phyloP scores from a whole-genome alignment of 306 rosid species.

The Carpinus viminea region DNA sequence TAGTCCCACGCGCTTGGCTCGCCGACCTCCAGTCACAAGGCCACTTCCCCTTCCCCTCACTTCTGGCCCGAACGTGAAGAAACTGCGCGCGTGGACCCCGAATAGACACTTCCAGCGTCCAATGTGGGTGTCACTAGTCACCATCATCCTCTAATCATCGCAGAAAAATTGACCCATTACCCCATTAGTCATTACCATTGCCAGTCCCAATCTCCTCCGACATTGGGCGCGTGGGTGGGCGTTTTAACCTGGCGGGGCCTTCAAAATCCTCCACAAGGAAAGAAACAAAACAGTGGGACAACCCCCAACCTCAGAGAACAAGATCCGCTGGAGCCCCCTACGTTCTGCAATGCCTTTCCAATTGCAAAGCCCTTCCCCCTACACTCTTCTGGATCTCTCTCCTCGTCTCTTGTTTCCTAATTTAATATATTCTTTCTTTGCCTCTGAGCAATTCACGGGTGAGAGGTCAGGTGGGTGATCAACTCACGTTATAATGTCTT shows the following conservation, averaged over 20 bases:
- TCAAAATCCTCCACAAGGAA: not conserved
- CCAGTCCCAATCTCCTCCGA: not conserved
- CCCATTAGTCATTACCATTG: not conserved
- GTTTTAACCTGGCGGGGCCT: not conserved
- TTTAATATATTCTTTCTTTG: conserved; percentile 13
- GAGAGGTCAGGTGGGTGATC: too few species aligned
- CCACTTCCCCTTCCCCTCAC: not conserved
- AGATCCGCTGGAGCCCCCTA: not conserved
- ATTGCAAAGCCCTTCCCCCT: conserved; percentile 6
- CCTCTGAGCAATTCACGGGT: not conserved
- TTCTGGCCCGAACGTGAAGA: not conserved
- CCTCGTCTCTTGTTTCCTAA: not conserved
- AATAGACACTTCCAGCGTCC: not conserved
- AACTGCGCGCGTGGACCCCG: not conserved
- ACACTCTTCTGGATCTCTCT: conserved; percentile 63
- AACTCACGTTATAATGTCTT: not conserved
- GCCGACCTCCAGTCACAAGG: not conserved
- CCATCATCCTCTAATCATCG: not conserved
- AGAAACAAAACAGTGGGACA: not conserved
- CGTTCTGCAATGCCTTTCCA: not conserved
- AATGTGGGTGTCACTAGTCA: not conserved
- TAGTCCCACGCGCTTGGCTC: not conserved
- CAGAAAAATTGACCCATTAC: not conserved
- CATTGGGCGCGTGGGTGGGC: not conserved
- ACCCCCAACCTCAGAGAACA: not conserved